A percentile compares a stretch with the other conserved stretches of the same genome.
These are phyloP conservation scores for Saussurea involucrata DNA, from an alignment of 129 eudicot species.

Conservation along the genomic window DNA sequence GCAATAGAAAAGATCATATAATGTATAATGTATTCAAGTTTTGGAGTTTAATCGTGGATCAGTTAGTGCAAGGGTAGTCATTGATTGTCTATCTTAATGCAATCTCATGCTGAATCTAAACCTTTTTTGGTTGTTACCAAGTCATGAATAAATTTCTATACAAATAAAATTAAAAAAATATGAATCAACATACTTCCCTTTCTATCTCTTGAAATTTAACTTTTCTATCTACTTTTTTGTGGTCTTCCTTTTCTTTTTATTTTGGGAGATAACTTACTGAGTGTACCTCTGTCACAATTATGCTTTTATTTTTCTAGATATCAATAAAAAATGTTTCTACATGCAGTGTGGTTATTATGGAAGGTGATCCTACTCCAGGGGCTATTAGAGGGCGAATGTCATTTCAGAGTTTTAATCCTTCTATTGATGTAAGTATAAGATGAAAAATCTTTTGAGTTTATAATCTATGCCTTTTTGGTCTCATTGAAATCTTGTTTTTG, in stretches of 20 bases:
- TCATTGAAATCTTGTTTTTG: constrained; percentile 23
- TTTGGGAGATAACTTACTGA: neutral
- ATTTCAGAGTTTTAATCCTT: constrained; percentile 78
- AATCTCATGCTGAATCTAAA: neutral
- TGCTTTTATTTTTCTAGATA: neutral
- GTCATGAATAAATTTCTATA: neutral
- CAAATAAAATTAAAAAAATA: neutral
- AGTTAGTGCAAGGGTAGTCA: neutral
- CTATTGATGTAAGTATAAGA: constrained; percentile 78
- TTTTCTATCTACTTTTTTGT: neutral
- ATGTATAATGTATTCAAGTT: neutral
- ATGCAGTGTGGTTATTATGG: constrained; percentile 82
- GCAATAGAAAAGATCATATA: neutral
- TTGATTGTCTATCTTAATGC: neutral
- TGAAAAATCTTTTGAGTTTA: neutral
- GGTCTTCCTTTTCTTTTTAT: neutral
- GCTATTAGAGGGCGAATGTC: constrained; percentile 88
- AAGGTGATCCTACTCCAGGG: constrained; percentile 94
- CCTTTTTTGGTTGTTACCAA: neutral
- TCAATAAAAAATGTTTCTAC: constrained; percentile 7
- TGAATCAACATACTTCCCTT: neutral
- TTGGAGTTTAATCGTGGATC: neutral
- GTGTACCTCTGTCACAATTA: neutral
- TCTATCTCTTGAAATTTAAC: neutral
- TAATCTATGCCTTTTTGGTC: constrained; percentile 6